Conservation (phyloP, 495 filamentous ascomycete genomes). For the Terfezia boudieri region DNA sequence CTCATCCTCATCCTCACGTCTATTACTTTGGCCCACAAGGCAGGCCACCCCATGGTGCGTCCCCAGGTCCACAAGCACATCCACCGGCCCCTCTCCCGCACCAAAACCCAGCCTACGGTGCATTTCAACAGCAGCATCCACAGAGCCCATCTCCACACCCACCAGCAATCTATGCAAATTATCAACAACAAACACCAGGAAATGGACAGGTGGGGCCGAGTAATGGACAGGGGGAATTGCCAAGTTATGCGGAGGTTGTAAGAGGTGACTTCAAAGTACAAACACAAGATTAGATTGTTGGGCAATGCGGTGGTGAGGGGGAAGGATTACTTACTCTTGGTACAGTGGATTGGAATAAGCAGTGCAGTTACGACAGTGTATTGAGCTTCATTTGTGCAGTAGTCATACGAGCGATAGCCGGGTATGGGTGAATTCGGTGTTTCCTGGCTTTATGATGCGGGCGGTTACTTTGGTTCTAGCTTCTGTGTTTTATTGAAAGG, state of each 20-base stretch:
- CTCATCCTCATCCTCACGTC: constrained; percentile 21
- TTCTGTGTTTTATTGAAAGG: too few species aligned
- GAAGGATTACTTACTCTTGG: too few species aligned
- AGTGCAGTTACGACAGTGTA: too few species aligned
- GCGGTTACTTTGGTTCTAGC: too few species aligned
- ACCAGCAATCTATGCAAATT: constrained; percentile 10
- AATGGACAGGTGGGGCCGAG: constrained; percentile 20
- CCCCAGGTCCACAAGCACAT: constrained; percentile 19
- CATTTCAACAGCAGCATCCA: constrained; percentile 18
- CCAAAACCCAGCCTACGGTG: constrained; percentile 16
- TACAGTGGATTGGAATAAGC: too few species aligned
- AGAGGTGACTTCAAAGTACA: constrained; percentile 79
- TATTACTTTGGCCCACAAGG: constrained; percentile 20
- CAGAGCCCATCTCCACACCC: constrained; percentile 14
- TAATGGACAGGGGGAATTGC: constrained; percentile 30
- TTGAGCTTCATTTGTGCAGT: too few species aligned
- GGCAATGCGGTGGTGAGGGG: too few species aligned
- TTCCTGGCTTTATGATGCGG: too few species aligned
- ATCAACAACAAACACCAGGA: constrained; percentile 16
- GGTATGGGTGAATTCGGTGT: too few species aligned
- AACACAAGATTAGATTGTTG: constrained; percentile 26
- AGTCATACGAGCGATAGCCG: too few species aligned
- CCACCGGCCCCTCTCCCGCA: constrained; percentile 19
- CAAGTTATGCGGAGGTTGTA: constrained; percentile 68
- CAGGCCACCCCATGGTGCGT: constrained; percentile 2